Percentiles rank a stretch among this genome's conserved stretches.
phyloP scores from a whole-genome alignment of 345 rosid genomes.

The Acer negundo region DNA sequence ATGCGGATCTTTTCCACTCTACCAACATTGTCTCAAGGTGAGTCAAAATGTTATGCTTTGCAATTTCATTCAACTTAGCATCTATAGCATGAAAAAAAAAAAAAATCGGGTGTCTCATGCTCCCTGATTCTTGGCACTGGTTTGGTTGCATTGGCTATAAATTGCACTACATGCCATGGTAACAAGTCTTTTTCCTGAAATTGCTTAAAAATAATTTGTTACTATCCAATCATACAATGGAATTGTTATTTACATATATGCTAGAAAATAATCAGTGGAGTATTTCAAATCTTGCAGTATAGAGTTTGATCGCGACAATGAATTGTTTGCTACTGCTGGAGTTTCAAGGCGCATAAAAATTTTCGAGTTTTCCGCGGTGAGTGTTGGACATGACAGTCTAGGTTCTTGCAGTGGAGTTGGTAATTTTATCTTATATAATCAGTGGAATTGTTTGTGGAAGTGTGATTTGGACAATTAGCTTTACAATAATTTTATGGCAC shows the following conservation, averaged over 20 bases:
- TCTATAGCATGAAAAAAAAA: background rate
- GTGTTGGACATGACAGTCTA: constrained; percentile 11
- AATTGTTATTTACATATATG: background rate
- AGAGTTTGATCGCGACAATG: constrained; percentile 68
- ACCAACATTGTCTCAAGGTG: constrained; percentile 60
- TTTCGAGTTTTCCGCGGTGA: constrained; percentile 61
- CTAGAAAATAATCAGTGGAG: background rate
- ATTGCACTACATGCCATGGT: background rate
- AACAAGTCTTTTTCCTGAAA: background rate
- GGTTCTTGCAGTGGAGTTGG: background rate
- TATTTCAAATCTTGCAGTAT: constrained; percentile 45
- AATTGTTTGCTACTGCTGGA: constrained; percentile 70
- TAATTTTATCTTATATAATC: background rate
- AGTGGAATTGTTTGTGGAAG: background rate
- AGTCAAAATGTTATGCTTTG: constrained; percentile 20
- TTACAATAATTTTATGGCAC: background rate
- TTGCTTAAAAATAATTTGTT: background rate
- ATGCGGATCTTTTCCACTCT: constrained; percentile 54
- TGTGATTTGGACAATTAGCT: background rate
- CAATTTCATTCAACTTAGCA: constrained; percentile 7
- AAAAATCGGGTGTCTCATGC: background rate
- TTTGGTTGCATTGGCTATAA: constrained; percentile 1
- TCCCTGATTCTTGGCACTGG: background rate
- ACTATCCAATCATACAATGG: background rate
- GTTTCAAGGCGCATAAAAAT: constrained; percentile 59